These are phyloP conservation scores for Penicillium odoratum DNA, from an alignment of 495 filamentous ascomycete genomes.

Conservation along the genomic window DNA sequence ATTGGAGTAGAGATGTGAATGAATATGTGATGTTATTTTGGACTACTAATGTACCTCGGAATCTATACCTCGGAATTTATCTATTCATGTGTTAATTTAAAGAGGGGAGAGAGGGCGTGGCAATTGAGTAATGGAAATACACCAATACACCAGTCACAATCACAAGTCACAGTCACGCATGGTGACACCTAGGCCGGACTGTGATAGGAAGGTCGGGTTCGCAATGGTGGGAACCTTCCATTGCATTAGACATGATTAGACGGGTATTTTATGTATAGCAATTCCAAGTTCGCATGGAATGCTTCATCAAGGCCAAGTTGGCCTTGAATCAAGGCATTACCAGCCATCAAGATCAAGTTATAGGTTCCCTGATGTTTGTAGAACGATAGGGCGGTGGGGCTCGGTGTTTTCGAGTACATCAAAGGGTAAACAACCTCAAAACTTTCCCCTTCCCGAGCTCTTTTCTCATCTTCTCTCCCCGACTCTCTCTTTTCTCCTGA, in stretches of 20 bases:
- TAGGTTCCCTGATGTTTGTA: not conserved
- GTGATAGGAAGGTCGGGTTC: conserved; percentile 2
- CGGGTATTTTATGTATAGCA: not conserved
- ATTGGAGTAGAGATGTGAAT: not conserved
- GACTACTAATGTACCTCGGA: not conserved
- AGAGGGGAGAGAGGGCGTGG: conserved; percentile 2
- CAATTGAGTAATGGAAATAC: conserved; percentile 9
- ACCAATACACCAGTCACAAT: conserved; percentile 2
- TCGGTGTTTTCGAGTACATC: conserved; percentile 10
- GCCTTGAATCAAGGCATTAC: not conserved
- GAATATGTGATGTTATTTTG: not conserved
- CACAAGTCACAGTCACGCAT: not conserved
- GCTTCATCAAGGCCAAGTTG: too few species aligned
- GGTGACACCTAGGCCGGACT: conserved; percentile 7
- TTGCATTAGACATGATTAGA: not conserved
- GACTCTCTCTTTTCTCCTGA: not conserved
- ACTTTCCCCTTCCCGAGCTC: conserved; percentile 23
- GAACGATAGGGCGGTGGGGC: conserved; percentile 15
- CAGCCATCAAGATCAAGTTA: not conserved
- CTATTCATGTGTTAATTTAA: not conserved
- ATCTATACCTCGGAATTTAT: not conserved
- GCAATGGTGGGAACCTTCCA: not conserved
- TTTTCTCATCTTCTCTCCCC: conserved; percentile 9
- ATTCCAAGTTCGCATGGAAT: not conserved
- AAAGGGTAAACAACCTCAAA: conserved; percentile 16